A percentile compares a stretch with the other conserved stretches of the same genome.
Evolutionary conservation across 2,329 filamentous ascomycete genomes (phyloP).

Genomic region (Blastomyces percursus): DNA sequence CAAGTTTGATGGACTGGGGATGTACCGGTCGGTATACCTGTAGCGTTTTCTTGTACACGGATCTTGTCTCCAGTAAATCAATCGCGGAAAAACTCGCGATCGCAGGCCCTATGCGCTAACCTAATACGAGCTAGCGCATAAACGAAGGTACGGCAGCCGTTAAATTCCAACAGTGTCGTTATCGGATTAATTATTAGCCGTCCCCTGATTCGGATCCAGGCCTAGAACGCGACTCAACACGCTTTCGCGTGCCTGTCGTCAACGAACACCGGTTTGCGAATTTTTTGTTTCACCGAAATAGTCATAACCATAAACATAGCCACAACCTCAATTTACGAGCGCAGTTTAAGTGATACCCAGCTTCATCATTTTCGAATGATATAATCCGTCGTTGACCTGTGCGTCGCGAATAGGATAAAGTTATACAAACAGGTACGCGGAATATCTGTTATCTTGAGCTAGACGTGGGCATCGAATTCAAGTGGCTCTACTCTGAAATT

Average conservation of each 20-base stretch:
- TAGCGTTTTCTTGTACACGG: not conserved
- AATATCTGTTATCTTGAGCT: not conserved
- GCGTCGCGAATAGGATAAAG: not conserved
- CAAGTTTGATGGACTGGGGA: not conserved
- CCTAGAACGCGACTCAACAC: not conserved
- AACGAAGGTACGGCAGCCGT: not conserved
- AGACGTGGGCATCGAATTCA: not conserved
- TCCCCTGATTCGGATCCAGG: too few species aligned
- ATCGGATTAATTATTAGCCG: not conserved
- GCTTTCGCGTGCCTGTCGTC: not conserved
- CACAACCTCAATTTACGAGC: not conserved
- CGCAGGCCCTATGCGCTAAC: conserved; percentile 9
- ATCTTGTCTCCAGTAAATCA: not conserved
- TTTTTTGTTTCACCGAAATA: not conserved
- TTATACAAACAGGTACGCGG: not conserved
- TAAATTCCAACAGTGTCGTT: not conserved
- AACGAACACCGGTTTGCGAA: too few species aligned
- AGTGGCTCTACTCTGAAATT: not conserved
- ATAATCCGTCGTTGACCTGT: not conserved
- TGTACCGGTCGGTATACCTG: not conserved
- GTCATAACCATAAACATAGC: not conserved
- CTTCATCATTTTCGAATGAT: not conserved
- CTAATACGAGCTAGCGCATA: conserved; percentile 10
- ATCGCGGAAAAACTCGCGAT: conserved; percentile 16
- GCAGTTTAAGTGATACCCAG: not conserved